Evolutionary conservation across 192 early-diverging fungal species (phyloP).

Genomic region (Jimgerdemannia lactiflua): DNA sequence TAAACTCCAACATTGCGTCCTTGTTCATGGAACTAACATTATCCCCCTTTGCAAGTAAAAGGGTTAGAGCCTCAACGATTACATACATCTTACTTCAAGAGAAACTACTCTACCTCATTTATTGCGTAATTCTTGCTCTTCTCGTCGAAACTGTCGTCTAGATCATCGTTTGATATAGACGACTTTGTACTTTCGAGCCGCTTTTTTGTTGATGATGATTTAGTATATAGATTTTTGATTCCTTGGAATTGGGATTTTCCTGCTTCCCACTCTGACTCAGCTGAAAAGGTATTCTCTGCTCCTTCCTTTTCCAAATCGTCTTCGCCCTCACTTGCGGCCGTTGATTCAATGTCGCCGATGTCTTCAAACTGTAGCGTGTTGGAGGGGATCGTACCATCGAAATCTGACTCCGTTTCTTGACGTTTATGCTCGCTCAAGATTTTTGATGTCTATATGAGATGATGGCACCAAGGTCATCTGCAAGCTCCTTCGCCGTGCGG

Average conservation of each 20-base stretch:
- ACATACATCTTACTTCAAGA: background rate
- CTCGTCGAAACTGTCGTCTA: background rate
- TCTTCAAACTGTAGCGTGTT: background rate
- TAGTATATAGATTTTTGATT: background rate
- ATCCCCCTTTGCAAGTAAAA: background rate
- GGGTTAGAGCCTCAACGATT: background rate
- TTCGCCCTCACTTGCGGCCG: background rate
- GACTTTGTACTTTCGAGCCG: background rate
- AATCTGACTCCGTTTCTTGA: background rate
- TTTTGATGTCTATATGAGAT: background rate
- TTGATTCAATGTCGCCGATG: background rate
- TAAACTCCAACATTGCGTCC: slow-evolving; percentile 11
- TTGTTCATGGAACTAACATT: background rate
- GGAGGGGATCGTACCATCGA: background rate
- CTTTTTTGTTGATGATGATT: too few relatives aligned
- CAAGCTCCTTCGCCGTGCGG: background rate
- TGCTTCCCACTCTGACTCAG: background rate
- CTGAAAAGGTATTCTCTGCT: background rate
- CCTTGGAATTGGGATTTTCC: background rate
- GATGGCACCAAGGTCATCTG: background rate
- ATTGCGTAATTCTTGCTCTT: background rate
- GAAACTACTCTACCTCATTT: background rate
- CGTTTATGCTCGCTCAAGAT: background rate
- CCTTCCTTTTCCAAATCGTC: background rate
- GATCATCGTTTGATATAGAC: background rate